Evolutionary conservation across 352 stramenopile genomes (phyloP).

Genomic region (Halophytophthora polymorphica): DNA sequence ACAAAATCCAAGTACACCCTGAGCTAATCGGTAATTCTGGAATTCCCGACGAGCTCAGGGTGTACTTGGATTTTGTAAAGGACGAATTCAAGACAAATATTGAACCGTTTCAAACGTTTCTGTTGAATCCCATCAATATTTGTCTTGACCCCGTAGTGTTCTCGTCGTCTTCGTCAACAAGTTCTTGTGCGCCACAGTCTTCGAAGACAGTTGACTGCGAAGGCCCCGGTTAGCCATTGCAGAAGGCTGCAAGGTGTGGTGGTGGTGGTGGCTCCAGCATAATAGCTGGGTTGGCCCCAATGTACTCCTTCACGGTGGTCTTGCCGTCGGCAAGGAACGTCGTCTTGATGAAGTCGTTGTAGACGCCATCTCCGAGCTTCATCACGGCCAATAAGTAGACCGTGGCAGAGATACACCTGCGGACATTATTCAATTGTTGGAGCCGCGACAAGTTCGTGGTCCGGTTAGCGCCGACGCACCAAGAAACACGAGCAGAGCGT

Average conservation of each 20-base stretch:
- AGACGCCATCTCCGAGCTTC: conserved; percentile 56
- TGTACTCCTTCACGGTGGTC: conserved; percentile 77
- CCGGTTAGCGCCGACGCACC: neutral
- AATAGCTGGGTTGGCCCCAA: conserved; percentile 62
- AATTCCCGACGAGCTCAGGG: too few relatives aligned
- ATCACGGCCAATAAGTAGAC: conserved; percentile 82
- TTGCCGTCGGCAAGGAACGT: conserved; percentile 84
- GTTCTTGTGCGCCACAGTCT: too few relatives aligned
- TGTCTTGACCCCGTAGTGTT: too few relatives aligned
- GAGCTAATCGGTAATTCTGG: too few relatives aligned
- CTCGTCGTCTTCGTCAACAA: too few relatives aligned
- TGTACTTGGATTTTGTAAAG: too few relatives aligned
- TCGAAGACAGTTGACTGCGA: too few relatives aligned
- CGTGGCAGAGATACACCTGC: conserved; percentile 87
- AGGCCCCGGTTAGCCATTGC: conserved; percentile 34
- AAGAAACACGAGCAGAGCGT: neutral
- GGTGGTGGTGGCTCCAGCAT: conserved; percentile 73
- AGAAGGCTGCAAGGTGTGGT: conserved; percentile 54
- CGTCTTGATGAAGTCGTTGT: conserved; percentile 76
- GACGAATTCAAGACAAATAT: too few relatives aligned
- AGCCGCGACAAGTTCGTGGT: neutral
- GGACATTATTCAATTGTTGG: too few relatives aligned
- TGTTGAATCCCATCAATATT: too few relatives aligned
- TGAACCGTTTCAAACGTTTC: too few relatives aligned
- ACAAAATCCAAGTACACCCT: too few relatives aligned